Evolutionary conservation across 176 grass and related monocot species (phyloP), one percentile per base, ranked within the genome.

Genomic region (Echinochloa phyllopogon): DNA sequence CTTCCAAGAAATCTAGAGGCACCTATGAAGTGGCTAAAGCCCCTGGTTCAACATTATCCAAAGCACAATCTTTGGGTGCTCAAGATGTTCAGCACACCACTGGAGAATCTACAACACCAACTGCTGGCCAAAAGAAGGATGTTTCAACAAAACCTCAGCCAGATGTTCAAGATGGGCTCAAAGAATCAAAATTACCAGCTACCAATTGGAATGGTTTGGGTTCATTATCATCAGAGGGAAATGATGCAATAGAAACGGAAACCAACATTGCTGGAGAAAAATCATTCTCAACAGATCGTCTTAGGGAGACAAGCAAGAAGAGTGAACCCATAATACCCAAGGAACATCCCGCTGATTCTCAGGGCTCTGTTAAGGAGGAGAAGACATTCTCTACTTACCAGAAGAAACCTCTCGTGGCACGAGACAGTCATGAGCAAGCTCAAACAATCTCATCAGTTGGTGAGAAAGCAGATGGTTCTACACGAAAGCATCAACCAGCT

Each of bases 391-490:
- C 75, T 60, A 37, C 43, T 73, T 72, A 86, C 55, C 43, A 80
- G 84, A 69, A 85, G 83, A 44, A 39, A 41, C 74, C 55, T 85
- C 39, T 49, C 18, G 83, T 49, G n/a, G 41, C 18, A 69, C 51
- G 58, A 78, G 64, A 61, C 55, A 79, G 36, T 15, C 74, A 11
- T 66, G 8, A 37, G 52, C 74, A 78, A 77, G 50, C 73, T 77
- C 49, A 69, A 58, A 48, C 24, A 13, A 76, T 78, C 64, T 25
- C 64, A 85, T 25, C 64, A 85, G 53, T 52, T 78, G 51, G 62
- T 77, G 83, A 44, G 75, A 71, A 77, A 61, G 65, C 20, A 78
- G 83, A 78, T 51, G 40, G 66, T 70, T 79, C 76, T 53, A 86
- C 37, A 53, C 33, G 6, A 72, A 75, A 87, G 69, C 69, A 33